These are phyloP conservation scores for Gossypium gossypioides DNA, from an alignment of 441 rosid genomes.

Conservation along the genomic window DNA sequence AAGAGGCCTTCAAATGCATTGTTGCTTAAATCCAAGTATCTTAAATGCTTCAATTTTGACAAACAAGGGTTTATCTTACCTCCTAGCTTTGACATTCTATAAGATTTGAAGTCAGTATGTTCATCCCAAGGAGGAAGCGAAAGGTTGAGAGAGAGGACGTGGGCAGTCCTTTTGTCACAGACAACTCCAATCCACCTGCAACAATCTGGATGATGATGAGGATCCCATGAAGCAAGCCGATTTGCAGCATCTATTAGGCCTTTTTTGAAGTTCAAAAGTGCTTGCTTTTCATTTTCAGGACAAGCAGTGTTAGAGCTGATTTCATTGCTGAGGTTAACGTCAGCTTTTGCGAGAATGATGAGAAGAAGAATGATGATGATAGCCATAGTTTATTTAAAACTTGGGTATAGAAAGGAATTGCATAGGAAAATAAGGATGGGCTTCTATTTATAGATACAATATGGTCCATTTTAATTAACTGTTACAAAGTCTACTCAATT, in stretches of 20 bases:
- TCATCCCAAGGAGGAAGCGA: neutral
- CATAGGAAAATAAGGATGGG: too few relatives aligned
- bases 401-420: too few relatives aligned
- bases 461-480: too few relatives aligned
- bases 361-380: neutral
- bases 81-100: neutral
- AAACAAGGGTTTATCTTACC: conserved; percentile 12
- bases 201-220: neutral
- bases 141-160: conserved; percentile 12
- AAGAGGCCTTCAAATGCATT: neutral
- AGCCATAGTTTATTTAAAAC: neutral
- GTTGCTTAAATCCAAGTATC: neutral
- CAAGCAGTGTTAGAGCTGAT: neutral
- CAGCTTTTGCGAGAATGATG: neutral
- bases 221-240: neutral
- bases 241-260: conserved; percentile 9
- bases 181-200: conserved; percentile 1
- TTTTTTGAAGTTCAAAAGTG: conserved; percentile 18
- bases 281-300: conserved; percentile 13
- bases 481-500: too few relatives aligned
- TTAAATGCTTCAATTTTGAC: neutral
- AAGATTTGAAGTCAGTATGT: neutral
- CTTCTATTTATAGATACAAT: too few relatives aligned
- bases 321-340: neutral
- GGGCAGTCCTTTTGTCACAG: conserved; percentile 10